phyloP scores from a whole-genome alignment of 108 stramenopile genomes.

The Skeletonema costatum region DNA sequence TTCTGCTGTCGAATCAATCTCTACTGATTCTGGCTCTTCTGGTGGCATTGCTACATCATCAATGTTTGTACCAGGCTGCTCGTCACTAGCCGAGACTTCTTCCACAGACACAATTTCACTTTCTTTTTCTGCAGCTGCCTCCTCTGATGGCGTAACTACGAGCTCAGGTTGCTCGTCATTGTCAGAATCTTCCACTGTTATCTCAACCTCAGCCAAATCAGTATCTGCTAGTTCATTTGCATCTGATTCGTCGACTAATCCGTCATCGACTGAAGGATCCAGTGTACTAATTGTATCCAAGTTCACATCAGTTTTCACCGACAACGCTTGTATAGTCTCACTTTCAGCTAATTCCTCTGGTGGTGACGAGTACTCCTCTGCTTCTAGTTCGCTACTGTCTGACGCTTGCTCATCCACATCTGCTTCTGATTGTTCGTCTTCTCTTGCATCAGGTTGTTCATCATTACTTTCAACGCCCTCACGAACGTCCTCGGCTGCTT shows the following conservation, averaged over 20 bases:
- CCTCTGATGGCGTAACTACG: background rate
- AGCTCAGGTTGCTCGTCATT: background rate
- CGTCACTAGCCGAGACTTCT: background rate
- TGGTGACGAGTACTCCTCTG: background rate
- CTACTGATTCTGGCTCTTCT: background rate
- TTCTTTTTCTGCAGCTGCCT: background rate
- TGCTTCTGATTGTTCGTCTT: background rate
- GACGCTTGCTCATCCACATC: background rate
- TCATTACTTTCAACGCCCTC: background rate
- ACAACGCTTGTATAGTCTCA: background rate
- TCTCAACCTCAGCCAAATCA: background rate
- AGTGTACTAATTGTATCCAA: background rate
- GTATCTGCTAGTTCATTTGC: background rate
- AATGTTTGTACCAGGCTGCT: background rate
- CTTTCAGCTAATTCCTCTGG: background rate
- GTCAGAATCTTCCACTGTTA: background rate
- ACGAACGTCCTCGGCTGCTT: too few species aligned
- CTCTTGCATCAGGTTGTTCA: background rate
- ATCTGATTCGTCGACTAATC: background rate
- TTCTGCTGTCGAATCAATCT: background rate
- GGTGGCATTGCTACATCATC: background rate
- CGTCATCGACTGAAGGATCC: background rate
- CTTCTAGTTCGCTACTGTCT: background rate
- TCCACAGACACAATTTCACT: background rate
- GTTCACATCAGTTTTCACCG: background rate